A percentile compares a stretch with the other conserved stretches of the same genome.
Conservation (phyloP, 108 stramenopile genomes). For the Cyclotella distinguenda region DNA sequence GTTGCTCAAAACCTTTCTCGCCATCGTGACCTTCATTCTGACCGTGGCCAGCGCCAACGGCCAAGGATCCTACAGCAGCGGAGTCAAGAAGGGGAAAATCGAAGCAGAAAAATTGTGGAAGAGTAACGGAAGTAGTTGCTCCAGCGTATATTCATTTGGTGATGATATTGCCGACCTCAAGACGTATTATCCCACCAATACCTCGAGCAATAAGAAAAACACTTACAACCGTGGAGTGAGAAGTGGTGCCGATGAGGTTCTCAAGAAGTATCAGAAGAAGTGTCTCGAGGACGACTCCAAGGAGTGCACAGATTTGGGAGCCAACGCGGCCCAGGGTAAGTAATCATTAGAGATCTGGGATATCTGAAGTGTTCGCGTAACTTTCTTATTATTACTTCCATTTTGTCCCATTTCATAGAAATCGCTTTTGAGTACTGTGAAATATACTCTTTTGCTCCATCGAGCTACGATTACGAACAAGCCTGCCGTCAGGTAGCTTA, state of each 20-base stretch:
- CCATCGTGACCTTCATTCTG: no score
- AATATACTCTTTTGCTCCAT: neutral
- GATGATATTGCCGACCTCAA: neutral
- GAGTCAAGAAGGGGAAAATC: neutral
- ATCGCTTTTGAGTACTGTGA: constrained; percentile 8
- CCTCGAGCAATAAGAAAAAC: neutral
- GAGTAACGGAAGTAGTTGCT: neutral
- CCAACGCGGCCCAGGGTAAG: no score
- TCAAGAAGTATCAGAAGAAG: no score
- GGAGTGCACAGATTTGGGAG: no score
- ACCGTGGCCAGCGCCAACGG: neutral
- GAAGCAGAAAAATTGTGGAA: neutral
- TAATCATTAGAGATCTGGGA: no score
- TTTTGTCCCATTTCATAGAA: neutral
- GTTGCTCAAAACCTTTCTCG: no score
- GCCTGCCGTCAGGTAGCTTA: constrained; percentile 10
- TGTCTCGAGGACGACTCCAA: no score
- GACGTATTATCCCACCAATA: neutral
- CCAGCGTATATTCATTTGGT: neutral
- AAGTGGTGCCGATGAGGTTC: no score
- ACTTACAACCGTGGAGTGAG: no score
- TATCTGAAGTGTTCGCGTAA: no score
- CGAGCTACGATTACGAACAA: constrained; percentile 1
- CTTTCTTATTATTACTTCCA: no score
- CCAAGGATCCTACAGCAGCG: neutral